A percentile compares a stretch with the other conserved stretches of the same genome.
Evolutionary conservation across 2,329 filamentous ascomycete species (phyloP).

Genomic region (Cladophialophora exuberans): DNA sequence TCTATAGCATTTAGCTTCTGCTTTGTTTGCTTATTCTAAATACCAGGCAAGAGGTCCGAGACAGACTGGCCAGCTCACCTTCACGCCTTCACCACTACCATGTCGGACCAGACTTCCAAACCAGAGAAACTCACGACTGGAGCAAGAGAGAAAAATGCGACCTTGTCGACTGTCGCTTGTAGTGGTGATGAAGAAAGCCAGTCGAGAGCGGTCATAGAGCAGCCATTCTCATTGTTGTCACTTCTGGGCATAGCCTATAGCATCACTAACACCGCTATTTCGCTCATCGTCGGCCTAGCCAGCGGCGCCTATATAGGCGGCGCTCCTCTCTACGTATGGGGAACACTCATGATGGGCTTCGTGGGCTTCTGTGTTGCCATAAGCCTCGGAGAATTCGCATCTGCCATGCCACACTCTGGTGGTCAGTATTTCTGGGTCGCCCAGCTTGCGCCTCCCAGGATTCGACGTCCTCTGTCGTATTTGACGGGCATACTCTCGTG

Average conservation of each 20-base stretch:
- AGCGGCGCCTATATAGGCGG: slow-evolving; percentile 4
- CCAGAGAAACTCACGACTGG: not conserved
- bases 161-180: not conserved
- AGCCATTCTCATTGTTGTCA: slow-evolving; percentile 4
- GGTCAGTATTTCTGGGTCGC: slow-evolving; percentile 36
- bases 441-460: slow-evolving; percentile 48
- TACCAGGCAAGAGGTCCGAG: not conserved
- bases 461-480: slow-evolving; percentile 51
- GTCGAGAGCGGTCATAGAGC: not conserved
- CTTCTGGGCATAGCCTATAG: slow-evolving; percentile 1
- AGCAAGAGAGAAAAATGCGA: not conserved
- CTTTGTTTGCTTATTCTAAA: not conserved
- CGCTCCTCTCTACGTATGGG: not conserved
- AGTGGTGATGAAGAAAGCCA: slow-evolving; percentile 1
- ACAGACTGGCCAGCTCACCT: not conserved
- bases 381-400: slow-evolving; percentile 52
- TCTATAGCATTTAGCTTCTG: not conserved
- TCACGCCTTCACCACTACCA: not conserved
- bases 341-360: slow-evolving; percentile 35
- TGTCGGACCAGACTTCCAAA: not conserved
- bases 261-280: slow-evolving; percentile 5
- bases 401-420: slow-evolving; percentile 55
- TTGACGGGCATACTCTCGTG: slow-evolving; percentile 58
- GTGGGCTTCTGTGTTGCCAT: slow-evolving; percentile 57
- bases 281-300: not conserved